phyloP scores from a whole-genome alignment of 1,139 yeast species.

The Lodderomyces parapsilosis region DNA sequence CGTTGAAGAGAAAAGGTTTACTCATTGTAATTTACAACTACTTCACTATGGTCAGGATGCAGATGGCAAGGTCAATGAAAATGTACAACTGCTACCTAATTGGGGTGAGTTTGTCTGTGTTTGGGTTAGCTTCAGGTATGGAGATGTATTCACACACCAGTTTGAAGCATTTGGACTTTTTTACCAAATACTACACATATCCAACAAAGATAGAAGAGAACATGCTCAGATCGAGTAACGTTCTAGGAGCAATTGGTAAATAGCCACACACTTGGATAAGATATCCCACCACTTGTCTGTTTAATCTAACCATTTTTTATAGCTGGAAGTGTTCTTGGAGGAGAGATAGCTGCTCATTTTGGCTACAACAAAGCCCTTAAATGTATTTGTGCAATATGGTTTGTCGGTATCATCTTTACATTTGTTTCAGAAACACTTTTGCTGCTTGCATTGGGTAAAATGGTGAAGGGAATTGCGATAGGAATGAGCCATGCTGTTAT shows the following conservation, averaged over 20 bases:
- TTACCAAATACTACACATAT: conserved; percentile 23
- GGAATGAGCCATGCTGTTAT: conserved; percentile 32
- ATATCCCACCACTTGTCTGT: background rate
- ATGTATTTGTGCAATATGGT: conserved; percentile 27
- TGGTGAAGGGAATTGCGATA: conserved; percentile 30
- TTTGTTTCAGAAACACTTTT: conserved; percentile 26
- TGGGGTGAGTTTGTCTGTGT: conserved; percentile 20
- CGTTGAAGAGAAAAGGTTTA: too few species aligned
- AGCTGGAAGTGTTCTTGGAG: conserved; percentile 35
- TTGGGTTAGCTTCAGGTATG: conserved; percentile 30
- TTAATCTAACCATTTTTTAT: conserved; percentile 3
- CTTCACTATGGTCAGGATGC: background rate
- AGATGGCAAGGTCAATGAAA: background rate
- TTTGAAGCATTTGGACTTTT: conserved; percentile 22
- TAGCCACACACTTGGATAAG: conserved; percentile 10
- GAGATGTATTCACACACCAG: conserved; percentile 29
- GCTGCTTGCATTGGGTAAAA: conserved; percentile 27
- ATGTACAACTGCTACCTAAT: conserved; percentile 14
- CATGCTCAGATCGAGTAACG: conserved; percentile 26
- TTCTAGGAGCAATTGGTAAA: conserved; percentile 34
- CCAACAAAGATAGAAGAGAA: conserved; percentile 25
- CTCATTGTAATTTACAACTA: conserved; percentile 2
- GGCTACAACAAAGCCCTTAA: conserved; percentile 31
- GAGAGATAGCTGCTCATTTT: conserved; percentile 27
- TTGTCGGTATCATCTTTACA: conserved; percentile 24